phyloP scores from a whole-genome alignment of 768 basidiomycete genomes.

The Bullera alba region DNA sequence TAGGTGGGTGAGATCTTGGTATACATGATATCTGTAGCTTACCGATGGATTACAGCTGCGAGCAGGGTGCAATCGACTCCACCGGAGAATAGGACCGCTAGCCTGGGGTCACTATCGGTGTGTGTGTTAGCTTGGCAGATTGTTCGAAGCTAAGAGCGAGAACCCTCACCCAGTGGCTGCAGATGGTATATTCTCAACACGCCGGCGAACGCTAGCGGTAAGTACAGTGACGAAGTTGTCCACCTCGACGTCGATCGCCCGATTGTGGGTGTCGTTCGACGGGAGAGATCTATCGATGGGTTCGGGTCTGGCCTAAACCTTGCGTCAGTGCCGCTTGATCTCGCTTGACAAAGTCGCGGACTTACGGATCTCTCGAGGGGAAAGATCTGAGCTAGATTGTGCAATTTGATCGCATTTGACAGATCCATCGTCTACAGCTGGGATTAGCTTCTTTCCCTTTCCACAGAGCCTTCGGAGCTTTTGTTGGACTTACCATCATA shows the following conservation, averaged over 20 bases:
- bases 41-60: conserved; percentile 73
- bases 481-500: too few relatives aligned
- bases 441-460: not conserved
- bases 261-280: conserved; percentile 19
- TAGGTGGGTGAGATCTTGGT: not conserved
- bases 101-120: conserved; percentile 48
- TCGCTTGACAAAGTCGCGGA: too few relatives aligned
- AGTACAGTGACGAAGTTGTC: conserved; percentile 45
- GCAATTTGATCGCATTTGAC: not conserved
- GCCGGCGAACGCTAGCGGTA: conserved; percentile 61
- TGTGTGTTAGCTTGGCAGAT: conserved; percentile 3
- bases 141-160: conserved; percentile 33
- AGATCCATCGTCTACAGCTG: conserved; percentile 3
- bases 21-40: conserved; percentile 25
- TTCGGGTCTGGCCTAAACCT: conserved; percentile 7
- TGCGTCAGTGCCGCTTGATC: too few relatives aligned
- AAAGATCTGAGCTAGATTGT: not conserved
- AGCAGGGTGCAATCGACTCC: conserved; percentile 88
- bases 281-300: conserved; percentile 21
- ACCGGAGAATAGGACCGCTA: conserved; percentile 88
- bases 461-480: too few relatives aligned
- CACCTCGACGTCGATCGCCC: conserved; percentile 49
- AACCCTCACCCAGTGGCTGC: conserved; percentile 21
- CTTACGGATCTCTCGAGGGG: not conserved
- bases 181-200: conserved; percentile 63